Conservation (phyloP, 305 asterid genomes). For the Euphrasia arctica region DNA sequence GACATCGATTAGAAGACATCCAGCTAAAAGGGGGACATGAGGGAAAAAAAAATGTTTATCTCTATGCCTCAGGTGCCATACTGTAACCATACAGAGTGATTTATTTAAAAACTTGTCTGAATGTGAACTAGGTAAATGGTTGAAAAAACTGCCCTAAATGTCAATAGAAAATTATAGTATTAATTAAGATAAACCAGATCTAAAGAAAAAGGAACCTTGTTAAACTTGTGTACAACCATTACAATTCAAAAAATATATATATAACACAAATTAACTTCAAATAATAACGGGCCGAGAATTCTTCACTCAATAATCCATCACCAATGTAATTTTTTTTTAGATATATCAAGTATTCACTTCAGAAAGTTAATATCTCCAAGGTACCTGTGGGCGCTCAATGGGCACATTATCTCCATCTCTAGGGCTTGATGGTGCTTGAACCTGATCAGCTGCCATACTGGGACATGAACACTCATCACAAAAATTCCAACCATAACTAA, state of each 20-base stretch:
- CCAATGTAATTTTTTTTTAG: conserved; percentile 6
- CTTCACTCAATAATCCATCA: neutral
- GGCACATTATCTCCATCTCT: conserved; percentile 79
- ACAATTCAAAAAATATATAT: too few relatives aligned
- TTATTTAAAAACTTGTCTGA: conserved; percentile 8
- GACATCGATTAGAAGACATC: conserved; percentile 12
- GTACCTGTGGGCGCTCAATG: conserved; percentile 73
- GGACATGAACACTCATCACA: conserved; percentile 35
- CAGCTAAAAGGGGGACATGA: neutral
- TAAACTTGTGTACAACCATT: neutral
- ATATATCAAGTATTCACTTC: conserved; percentile 16
- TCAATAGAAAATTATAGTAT: neutral
- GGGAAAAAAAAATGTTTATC: neutral
- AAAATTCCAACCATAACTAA: conserved; percentile 24
- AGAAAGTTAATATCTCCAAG: neutral
- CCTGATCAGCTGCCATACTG: conserved; percentile 95
- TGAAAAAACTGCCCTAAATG: neutral
- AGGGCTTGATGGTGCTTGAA: conserved; percentile 81
- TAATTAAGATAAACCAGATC: neutral
- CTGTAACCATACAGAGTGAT: conserved; percentile 3
- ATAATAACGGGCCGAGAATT: neutral
- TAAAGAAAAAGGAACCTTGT: neutral
- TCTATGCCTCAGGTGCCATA: conserved; percentile 2
- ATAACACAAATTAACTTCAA: too few relatives aligned
- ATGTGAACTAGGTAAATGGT: neutral